Evolutionary conservation across 257 asterid species (phyloP), one percentile per base, ranked within the genome.

Genomic region (Solanum chiquidenum): DNA sequence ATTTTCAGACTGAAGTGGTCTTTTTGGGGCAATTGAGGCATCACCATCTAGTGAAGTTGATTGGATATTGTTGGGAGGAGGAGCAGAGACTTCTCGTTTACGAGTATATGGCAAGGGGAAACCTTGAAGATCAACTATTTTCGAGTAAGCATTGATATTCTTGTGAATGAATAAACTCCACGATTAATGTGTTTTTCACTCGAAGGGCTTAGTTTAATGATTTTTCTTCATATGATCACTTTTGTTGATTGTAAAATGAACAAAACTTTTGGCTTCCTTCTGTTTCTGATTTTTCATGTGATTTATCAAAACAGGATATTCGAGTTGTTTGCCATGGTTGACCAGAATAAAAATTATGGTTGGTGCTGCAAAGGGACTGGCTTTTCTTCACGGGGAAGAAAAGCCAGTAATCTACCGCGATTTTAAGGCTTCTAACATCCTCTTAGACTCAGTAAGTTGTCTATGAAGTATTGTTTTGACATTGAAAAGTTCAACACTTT

Each of bases 11-110:
- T 42, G 99, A 96, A 90, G 95, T 96, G 11, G 93, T 95, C 9
- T 92, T 94, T 76, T 94, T 96, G 33, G 98, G 99, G 31, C 99
- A 95, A 89, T 68, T 96, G 92, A 93, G 92, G 87, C 98, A 95
- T 83, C 94, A 98, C 6, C 87, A 96, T 92, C 92, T 96, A 1
- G 97, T 95, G 91, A 96, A 94, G 90, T 85, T 96, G 92, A 93
- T 96, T 18, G 99, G 99, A 1, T 96, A 95, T 71, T 96, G 99
- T 64, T 94, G 95, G 58, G 99, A 96, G 87, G 98, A 94, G 42
- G 95, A 95, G 38, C 93, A 96, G 8, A 91, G 99, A 87, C 91
- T 96, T 88, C 95, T 96, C 49, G 99, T 96, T n/a, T 96, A 96
- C 62, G 99, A 96, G 80, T 96, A 93, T 90, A 92, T 96, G 93